Base-by-base conservation (phyloP, 2,329 filamentous ascomycete genomes). In the Botrytis fabae region DNA sequence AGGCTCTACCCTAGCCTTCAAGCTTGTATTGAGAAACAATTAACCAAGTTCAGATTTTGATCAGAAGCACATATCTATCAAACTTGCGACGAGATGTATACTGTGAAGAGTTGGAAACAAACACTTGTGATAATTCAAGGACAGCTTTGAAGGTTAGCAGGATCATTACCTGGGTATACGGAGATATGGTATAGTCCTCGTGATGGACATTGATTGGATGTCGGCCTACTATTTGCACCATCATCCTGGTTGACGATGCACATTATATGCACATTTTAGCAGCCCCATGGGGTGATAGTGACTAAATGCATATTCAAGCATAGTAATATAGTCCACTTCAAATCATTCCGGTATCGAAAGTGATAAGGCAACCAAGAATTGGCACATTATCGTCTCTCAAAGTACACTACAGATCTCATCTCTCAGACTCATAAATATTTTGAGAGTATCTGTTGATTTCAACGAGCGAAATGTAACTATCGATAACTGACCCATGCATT, bases 121-220 rank as follows among this genome's bases (percentile, higher is more conserved):
- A n/a, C 62, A 42, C 22, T 40, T 66, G 22, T 20, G 12, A 54
- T 70, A 18, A 70, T 63, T 35, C 44, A 48, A 51, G 9, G n/a
- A 61, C 18, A 57, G 70, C 69, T 71, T 65, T 62, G 54, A 69
- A 54, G 71, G 68, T 64, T 38, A 62, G 38, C 66, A 75, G 74
- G 61, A 74, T 61, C 54, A 69, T 54, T 73, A 16, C 1, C 25
- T 54, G 25, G 48, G 25, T 54, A 68, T 54, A 16, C 5, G 42
- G 59, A 57, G 20, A 61, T 59, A 25, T 69, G n/a, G 60, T 32
- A 69, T 71, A n/a, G 71, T 64, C 59, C 76, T 75, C 74, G 76
- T 77, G 77, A 76, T 66, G 60, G 12, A 14, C 4, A 48, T 18
- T 74, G 74, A 78, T 78, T 78, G 77, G 78, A 48, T 68, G 28